Percentiles rank a stretch among this genome's conserved stretches.
These are phyloP conservation scores for Pistacia vera DNA, from an alignment of 345 rosid species.

Conservation along the genomic window DNA sequence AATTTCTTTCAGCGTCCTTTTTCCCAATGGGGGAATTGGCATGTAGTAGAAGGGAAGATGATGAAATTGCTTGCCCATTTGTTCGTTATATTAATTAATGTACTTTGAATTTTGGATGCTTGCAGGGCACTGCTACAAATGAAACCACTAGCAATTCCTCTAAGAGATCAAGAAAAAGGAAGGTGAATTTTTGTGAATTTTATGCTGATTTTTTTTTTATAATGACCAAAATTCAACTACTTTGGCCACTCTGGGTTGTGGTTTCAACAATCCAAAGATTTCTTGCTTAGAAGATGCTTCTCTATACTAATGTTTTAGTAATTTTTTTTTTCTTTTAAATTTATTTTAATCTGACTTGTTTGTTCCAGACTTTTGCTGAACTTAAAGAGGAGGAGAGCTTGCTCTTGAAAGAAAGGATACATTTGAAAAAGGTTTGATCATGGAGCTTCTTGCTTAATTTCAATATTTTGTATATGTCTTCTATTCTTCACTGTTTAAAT, in stretches of 20 bases:
- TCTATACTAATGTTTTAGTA: neutral
- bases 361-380: slow-evolving; percentile 70
- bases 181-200: slow-evolving; percentile 38
- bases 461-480: neutral
- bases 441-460: neutral
- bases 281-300: neutral
- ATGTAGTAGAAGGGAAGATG: too few species aligned
- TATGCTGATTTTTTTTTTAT: neutral
- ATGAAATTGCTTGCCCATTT: too few species aligned
- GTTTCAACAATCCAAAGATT: neutral
- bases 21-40: neutral
- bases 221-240: neutral
- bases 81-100: neutral
- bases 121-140: slow-evolving; percentile 43
- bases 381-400: slow-evolving; percentile 64
- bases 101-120: slow-evolving; percentile 5
- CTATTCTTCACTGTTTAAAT: neutral
- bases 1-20: neutral
- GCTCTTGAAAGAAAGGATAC: slow-evolving; percentile 58
- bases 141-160: slow-evolving; percentile 43
- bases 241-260: too few species aligned
- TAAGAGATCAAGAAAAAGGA: slow-evolving; percentile 59
- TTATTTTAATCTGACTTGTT: slow-evolving; percentile 2
- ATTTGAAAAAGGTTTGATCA: slow-evolving; percentile 52
- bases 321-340: neutral